These are phyloP conservation scores for Leccinum insolens DNA, from an alignment of 1,284 basidiomycete species.

Conservation along the genomic window DNA sequence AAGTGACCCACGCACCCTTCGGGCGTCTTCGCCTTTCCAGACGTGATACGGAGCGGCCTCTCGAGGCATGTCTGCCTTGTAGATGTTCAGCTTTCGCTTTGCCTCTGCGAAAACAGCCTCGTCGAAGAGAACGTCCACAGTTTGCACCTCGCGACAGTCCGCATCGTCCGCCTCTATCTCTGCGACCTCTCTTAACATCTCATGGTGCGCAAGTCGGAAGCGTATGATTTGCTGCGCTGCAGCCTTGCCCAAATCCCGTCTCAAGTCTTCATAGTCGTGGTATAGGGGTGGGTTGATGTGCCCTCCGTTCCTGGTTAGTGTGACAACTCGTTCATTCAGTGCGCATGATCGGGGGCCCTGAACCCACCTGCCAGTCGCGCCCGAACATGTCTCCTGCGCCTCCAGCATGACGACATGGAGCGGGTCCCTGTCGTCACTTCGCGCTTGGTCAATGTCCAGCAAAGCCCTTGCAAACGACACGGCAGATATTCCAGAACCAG, in stretches of 20 bases:
- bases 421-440: slow-evolving; percentile 15
- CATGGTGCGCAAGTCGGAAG: slow-evolving; percentile 62
- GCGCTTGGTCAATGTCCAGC: slow-evolving; percentile 32
- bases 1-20: slow-evolving; percentile 33
- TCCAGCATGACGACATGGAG: slow-evolving; percentile 50
- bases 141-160: slow-evolving; percentile 50
- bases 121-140: slow-evolving; percentile 52
- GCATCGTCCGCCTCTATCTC: slow-evolving; percentile 46
- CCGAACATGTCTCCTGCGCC: slow-evolving; percentile 52
- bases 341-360: background rate
- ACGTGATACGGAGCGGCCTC: slow-evolving; percentile 42
- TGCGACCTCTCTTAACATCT: slow-evolving; percentile 48
- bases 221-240: slow-evolving; percentile 57
- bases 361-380: slow-evolving; percentile 51
- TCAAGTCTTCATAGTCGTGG: slow-evolving; percentile 59
- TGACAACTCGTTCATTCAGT: background rate
- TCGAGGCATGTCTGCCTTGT: slow-evolving; percentile 46
- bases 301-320: slow-evolving; percentile 60
- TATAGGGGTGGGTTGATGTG: slow-evolving; percentile 68
- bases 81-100: slow-evolving; percentile 43
- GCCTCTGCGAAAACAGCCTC: slow-evolving; percentile 40
- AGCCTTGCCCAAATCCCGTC: slow-evolving; percentile 46
- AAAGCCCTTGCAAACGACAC: slow-evolving; percentile 46
- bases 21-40: slow-evolving; percentile 38
- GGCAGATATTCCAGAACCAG: slow-evolving; percentile 55